Conservation (phyloP, 208 protist species). For the Leishmania martiniquensis region DNA sequence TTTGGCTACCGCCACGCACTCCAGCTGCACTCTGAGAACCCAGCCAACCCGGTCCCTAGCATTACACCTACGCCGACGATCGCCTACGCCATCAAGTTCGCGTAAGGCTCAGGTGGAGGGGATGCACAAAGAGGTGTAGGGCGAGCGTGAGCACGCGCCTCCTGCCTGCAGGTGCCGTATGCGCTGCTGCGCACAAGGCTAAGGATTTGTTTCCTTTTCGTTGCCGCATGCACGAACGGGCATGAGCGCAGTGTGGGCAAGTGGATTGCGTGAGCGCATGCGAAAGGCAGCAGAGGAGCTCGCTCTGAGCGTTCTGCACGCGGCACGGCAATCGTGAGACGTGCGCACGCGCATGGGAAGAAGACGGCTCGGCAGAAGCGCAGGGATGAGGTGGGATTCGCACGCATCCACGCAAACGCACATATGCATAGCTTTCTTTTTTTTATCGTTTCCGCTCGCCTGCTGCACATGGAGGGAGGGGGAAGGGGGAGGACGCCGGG, state of each 20-base stretch:
- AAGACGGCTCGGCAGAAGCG: background rate
- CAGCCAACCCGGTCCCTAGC: constrained; percentile 53
- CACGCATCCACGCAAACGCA: background rate
- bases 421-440: background rate
- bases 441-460: background rate
- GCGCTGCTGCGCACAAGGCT: background rate
- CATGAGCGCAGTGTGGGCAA: background rate
- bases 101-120: background rate
- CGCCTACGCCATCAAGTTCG: constrained; percentile 30
- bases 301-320: background rate
- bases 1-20: constrained; percentile 67
- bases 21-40: constrained; percentile 57
- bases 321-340: background rate
- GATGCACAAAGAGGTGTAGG: background rate
- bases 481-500: too few species aligned
- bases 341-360: background rate
- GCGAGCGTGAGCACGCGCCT: background rate
- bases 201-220: background rate
- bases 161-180: too few species aligned
- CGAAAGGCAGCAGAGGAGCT: background rate
- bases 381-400: background rate
- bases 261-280: background rate
- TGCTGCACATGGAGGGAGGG: background rate
- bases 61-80: constrained; percentile 18
- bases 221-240: too few species aligned